phyloP scores from a whole-genome alignment of 345 rosid genomes.

The Eucalyptus caleyi region DNA sequence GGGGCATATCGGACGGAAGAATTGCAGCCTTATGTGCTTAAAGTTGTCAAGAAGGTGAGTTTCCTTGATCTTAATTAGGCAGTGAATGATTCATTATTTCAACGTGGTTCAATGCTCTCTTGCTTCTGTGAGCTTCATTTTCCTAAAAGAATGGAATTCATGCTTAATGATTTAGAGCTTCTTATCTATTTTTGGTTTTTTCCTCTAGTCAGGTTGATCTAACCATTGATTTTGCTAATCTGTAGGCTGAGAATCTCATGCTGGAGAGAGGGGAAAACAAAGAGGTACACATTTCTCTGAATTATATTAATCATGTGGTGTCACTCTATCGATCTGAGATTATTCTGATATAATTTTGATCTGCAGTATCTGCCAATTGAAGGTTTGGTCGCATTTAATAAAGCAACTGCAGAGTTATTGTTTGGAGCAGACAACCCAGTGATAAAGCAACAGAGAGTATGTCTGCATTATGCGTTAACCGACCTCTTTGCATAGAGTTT shows the following conservation, averaged over 20 bases:
- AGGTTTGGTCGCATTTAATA: slow-evolving; percentile 91
- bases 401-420: slow-evolving; percentile 82
- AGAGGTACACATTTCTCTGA: slow-evolving; percentile 42
- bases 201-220: neutral
- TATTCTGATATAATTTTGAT: neutral
- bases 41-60: slow-evolving; percentile 88
- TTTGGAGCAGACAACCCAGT: slow-evolving; percentile 74
- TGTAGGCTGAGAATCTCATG: slow-evolving; percentile 83
- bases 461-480: slow-evolving; percentile 5
- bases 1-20: slow-evolving; percentile 97
- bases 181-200: neutral
- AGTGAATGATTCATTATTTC: neutral
- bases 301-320: neutral
- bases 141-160: neutral
- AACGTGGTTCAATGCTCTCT: neutral
- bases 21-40: slow-evolving; percentile 85
- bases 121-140: neutral
- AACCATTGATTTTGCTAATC: neutral
- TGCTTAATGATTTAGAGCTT: neutral
- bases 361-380: slow-evolving; percentile 97
- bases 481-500: neutral
- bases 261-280: slow-evolving; percentile 87
- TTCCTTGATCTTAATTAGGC: neutral
- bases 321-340: neutral
- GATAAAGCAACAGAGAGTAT: slow-evolving; percentile 61